Percentiles rank a stretch among this genome's conserved stretches.
Evolutionary conservation across 2,329 filamentous ascomycete species (phyloP).

Genomic region (Cercospora berteroae): DNA sequence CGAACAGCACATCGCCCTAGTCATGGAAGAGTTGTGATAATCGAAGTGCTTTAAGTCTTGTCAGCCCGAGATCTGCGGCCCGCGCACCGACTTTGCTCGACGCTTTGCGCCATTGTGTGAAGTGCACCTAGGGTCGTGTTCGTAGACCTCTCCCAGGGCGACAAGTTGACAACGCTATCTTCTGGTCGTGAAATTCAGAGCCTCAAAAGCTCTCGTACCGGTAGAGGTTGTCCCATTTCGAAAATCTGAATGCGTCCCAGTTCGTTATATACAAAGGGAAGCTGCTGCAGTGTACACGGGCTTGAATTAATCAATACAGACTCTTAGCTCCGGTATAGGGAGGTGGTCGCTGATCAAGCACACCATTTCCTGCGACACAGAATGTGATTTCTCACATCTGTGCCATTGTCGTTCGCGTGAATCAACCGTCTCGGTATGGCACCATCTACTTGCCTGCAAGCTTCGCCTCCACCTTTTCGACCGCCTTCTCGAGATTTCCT

Average conservation of each 20-base stretch:
- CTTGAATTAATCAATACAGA: neutral
- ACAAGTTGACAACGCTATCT: neutral
- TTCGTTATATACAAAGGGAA: neutral
- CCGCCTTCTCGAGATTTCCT: constrained; percentile 36
- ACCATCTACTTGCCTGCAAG: constrained; percentile 20
- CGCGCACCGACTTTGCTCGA: neutral
- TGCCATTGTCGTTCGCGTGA: neutral
- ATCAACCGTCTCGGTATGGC: neutral
- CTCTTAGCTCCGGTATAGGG: neutral
- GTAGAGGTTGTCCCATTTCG: neutral
- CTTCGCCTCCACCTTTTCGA: constrained; percentile 41
- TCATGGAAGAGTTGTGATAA: neutral
- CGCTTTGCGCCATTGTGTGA: neutral
- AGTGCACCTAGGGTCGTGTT: neutral
- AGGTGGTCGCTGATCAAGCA: neutral
- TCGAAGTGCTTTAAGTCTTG: neutral
- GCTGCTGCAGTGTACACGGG: neutral
- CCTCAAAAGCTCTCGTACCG: neutral
- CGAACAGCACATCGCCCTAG: neutral
- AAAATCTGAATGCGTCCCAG: neutral
- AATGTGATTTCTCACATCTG: neutral
- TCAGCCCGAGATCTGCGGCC: neutral
- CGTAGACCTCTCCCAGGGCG: neutral
- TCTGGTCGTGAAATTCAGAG: neutral
- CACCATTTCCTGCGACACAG: neutral